A percentile compares a stretch with the other conserved stretches of the same genome.
Evolutionary conservation across 768 basidiomycete genomes (phyloP).

Genomic region (Suillus alpinus): DNA sequence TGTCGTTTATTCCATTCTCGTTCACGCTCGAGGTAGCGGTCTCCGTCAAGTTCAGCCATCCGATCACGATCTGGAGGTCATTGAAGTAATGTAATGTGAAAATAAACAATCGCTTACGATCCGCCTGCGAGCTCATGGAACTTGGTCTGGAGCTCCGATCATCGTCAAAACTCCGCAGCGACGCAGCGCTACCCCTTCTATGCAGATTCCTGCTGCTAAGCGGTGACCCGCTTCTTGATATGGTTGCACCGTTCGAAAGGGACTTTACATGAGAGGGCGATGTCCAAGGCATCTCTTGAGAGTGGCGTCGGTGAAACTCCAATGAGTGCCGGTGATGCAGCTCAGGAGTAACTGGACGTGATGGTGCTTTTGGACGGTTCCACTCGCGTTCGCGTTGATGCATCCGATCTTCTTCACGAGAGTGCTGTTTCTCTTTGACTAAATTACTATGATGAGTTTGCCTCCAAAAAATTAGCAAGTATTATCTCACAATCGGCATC

Average conservation of each 20-base stretch:
- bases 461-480: slow-evolving; percentile 4
- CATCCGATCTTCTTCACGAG: slow-evolving; percentile 27
- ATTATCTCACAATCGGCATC: slow-evolving; percentile 23
- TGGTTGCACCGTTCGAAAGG: slow-evolving; percentile 14
- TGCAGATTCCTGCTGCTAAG: slow-evolving; percentile 11
- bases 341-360: slow-evolving; percentile 24
- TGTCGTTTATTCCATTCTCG: slow-evolving; percentile 54
- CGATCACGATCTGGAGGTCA: slow-evolving; percentile 43
- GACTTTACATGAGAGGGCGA: slow-evolving; percentile 23
- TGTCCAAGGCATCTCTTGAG: slow-evolving; percentile 6
- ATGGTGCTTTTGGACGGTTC: slow-evolving; percentile 36
- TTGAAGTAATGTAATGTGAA: background rate
- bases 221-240: slow-evolving; percentile 10
- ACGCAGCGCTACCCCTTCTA: slow-evolving; percentile 38
- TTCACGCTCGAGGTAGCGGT: slow-evolving; percentile 47
- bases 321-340: slow-evolving; percentile 25
- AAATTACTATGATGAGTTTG: slow-evolving; percentile 7
- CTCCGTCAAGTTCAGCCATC: slow-evolving; percentile 39
- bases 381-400: slow-evolving; percentile 49
- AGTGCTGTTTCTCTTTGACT: slow-evolving; percentile 29
- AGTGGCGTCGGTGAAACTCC: slow-evolving; percentile 22
- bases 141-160: slow-evolving; percentile 40
- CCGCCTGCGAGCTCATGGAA: slow-evolving; percentile 48
- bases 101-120: slow-evolving; percentile 38
- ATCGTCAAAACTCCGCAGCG: slow-evolving; percentile 42